phyloP scores from a whole-genome alignment of 2,329 filamentous ascomycete species.

The Claviceps spartinae region DNA sequence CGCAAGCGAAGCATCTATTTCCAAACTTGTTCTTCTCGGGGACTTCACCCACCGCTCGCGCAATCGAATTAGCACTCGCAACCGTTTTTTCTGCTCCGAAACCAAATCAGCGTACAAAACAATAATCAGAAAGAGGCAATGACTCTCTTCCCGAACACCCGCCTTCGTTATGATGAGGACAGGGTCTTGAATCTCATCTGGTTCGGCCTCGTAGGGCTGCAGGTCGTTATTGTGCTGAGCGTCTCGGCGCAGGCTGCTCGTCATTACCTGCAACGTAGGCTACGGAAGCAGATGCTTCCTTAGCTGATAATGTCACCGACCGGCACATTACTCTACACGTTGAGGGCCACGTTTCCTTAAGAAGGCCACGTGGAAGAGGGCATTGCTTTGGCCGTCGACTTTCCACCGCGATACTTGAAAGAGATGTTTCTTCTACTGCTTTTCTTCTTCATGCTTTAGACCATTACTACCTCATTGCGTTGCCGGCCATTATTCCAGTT shows the following conservation, averaged over 20 bases:
- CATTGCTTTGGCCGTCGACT: too few species aligned
- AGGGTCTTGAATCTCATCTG: conserved; percentile 32
- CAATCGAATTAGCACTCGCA: background rate
- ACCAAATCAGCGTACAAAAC: background rate
- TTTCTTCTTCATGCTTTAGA: too few species aligned
- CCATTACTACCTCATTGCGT: too few species aligned
- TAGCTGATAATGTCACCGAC: background rate
- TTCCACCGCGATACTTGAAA: too few species aligned
- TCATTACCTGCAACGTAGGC: conserved; percentile 4
- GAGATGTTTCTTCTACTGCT: too few species aligned
- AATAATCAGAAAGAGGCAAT: conserved; percentile 2
- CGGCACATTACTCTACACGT: background rate
- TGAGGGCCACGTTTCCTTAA: too few species aligned
- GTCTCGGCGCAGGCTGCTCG: conserved; percentile 19
- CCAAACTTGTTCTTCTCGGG: background rate
- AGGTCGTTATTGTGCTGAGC: conserved; percentile 29
- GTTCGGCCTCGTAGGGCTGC: conserved; percentile 31
- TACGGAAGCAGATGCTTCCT: conserved; percentile 5
- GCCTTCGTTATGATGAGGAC: conserved; percentile 17
- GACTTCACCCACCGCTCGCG: background rate
- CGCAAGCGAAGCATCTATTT: background rate
- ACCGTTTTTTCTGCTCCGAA: background rate
- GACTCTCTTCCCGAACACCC: conserved; percentile 15
- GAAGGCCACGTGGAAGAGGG: too few species aligned
- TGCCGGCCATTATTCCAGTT: too few species aligned